A percentile compares a stretch with the other conserved stretches of the same genome.
phyloP scores from a whole-genome alignment of 176 grass and related monocot species.

The Ampelocalamus luodianensis region DNA sequence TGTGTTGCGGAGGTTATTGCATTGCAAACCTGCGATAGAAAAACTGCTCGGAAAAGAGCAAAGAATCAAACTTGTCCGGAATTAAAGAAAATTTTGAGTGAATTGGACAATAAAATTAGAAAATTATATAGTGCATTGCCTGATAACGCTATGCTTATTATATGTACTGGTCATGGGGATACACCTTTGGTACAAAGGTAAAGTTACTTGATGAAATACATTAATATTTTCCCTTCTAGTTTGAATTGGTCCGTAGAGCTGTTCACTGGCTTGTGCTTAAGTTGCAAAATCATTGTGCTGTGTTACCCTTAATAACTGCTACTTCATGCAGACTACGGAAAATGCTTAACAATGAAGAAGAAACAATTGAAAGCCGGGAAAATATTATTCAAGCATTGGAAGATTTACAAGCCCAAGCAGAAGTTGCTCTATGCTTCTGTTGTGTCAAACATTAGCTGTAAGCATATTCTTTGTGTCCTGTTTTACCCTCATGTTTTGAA shows the following conservation, averaged over 20 bases:
- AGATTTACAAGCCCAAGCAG: conserved; percentile 87
- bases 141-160: conserved; percentile 72
- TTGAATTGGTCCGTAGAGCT: conserved; percentile 37
- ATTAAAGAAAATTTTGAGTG: conserved; percentile 70
- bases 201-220: not conserved
- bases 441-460: conserved; percentile 74
- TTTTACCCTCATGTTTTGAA: conserved; percentile 4
- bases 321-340: conserved; percentile 65
- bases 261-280: not conserved
- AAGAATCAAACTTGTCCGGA: conserved; percentile 59
- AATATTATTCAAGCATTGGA: conserved; percentile 72
- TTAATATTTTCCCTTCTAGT: conserved; percentile 4
- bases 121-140: conserved; percentile 67
- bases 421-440: conserved; percentile 89
- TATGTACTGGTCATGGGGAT: conserved; percentile 94
- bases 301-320: conserved; percentile 15
- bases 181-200: conserved; percentile 94
- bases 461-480: not conserved
- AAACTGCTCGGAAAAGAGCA: conserved; percentile 61
- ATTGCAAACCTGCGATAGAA: conserved; percentile 74
- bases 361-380: conserved; percentile 50
- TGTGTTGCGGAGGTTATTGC: conserved; percentile 78
- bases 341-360: conserved; percentile 62
- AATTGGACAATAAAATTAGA: conserved; percentile 70
- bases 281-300: not conserved